phyloP scores from a whole-genome alignment of 768 basidiomycete species.

The Hericium rajendrae region DNA sequence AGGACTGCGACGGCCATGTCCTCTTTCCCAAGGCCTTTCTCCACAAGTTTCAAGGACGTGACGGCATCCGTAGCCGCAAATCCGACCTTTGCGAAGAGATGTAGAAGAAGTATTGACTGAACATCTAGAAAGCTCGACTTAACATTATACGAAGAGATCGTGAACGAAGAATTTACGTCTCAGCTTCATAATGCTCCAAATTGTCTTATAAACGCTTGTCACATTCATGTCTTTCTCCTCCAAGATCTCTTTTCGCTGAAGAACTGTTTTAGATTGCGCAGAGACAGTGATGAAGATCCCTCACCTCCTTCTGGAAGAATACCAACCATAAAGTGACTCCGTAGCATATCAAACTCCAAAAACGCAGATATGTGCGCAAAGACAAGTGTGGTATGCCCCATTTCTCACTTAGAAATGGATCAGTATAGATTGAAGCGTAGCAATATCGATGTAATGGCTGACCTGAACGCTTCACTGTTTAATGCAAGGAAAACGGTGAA shows the following conservation, averaged over 20 bases:
- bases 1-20: slow-evolving; percentile 93
- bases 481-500: slow-evolving; percentile 97
- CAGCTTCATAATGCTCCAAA: slow-evolving; percentile 89
- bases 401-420: slow-evolving; percentile 36
- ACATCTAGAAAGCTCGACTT: slow-evolving; percentile 49
- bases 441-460: slow-evolving; percentile 29
- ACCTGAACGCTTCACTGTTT: slow-evolving; percentile 81
- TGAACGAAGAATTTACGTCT: slow-evolving; percentile 50
- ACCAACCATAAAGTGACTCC: slow-evolving; percentile 82
- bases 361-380: slow-evolving; percentile 71
- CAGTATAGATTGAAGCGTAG: background rate
- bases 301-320: slow-evolving; percentile 85
- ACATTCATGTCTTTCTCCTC: slow-evolving; percentile 86
- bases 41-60: slow-evolving; percentile 87
- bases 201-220: slow-evolving; percentile 81
- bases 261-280: background rate
- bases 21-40: slow-evolving; percentile 92
- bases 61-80: slow-evolving; percentile 92
- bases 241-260: slow-evolving; percentile 62
- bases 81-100: slow-evolving; percentile 88
- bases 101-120: slow-evolving; percentile 76
- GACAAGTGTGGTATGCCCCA: slow-evolving; percentile 71
- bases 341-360: slow-evolving; percentile 78
- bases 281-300: background rate
- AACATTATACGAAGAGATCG: no score